phyloP scores from a whole-genome alignment of 306 rosid genomes.

The Elaeagnus macrophylla region DNA sequence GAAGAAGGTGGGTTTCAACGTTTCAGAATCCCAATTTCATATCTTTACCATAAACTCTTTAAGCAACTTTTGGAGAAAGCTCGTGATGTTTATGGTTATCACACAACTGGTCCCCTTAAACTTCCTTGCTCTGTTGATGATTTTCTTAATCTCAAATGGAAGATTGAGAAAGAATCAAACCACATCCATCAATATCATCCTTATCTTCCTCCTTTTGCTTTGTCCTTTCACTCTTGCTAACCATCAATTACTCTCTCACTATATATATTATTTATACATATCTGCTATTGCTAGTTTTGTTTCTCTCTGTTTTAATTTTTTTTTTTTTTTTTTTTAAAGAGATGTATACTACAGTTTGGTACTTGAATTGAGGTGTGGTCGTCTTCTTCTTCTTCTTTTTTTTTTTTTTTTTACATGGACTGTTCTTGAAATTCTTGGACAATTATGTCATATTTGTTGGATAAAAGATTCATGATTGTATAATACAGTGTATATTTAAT shows the following conservation, averaged over 20 bases:
- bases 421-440: too few species aligned
- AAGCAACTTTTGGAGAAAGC: slow-evolving; percentile 27
- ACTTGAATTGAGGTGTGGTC: too few species aligned
- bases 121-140: slow-evolving; percentile 68
- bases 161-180: slow-evolving; percentile 41
- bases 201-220: slow-evolving; percentile 30
- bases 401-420: not conserved
- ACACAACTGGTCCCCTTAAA: slow-evolving; percentile 56
- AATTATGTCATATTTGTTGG: too few species aligned
- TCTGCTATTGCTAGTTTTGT: not conserved
- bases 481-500: too few species aligned
- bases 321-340: too few species aligned
- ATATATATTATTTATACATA: too few species aligned
- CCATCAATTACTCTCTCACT: not conserved
- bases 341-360: too few species aligned
- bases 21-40: slow-evolving; percentile 48
- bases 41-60: slow-evolving; percentile 60
- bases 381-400: too few species aligned
- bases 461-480: too few species aligned
- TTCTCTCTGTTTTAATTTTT: too few species aligned
- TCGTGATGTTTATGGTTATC: slow-evolving; percentile 47
- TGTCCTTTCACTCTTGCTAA: slow-evolving; percentile 50
- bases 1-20: slow-evolving; percentile 37
- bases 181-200: slow-evolving; percentile 10
- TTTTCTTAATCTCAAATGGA: slow-evolving; percentile 56